phyloP scores from a whole-genome alignment of 306 rosid species.

The Notholithocarpus densiflorus region DNA sequence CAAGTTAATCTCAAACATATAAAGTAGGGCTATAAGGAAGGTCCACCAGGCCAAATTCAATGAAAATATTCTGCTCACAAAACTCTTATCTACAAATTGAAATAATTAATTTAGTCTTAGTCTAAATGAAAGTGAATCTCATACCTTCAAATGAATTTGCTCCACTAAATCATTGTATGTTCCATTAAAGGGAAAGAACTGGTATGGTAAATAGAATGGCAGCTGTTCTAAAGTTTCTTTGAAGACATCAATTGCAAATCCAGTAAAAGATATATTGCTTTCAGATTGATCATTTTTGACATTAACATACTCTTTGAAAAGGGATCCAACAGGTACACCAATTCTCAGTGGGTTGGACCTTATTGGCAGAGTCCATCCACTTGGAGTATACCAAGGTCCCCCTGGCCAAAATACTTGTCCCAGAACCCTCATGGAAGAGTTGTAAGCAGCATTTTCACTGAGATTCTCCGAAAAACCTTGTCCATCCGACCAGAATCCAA shows the following conservation, averaged over 20 bases:
- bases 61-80: too few relatives aligned
- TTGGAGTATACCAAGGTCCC: constrained; percentile 31
- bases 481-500: constrained; percentile 51
- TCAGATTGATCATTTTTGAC: constrained; percentile 7
- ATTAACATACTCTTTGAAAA: constrained; percentile 29
- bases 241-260: constrained; percentile 40
- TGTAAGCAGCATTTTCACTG: not conserved
- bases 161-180: constrained; percentile 38
- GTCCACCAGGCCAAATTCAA: too few relatives aligned
- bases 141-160: constrained; percentile 26
- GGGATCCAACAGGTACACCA: constrained; percentile 34
- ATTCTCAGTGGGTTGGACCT: constrained; percentile 18
- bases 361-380: constrained; percentile 31
- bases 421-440: constrained; percentile 29
- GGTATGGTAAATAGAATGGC: constrained; percentile 26
- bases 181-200: constrained; percentile 27
- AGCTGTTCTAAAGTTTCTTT: constrained; percentile 17
- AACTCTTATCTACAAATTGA: too few relatives aligned
- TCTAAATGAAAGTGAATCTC: not conserved
- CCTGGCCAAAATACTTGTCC: constrained; percentile 51
- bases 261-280: constrained; percentile 10
- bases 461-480: constrained; percentile 20
- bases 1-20: too few relatives aligned
- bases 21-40: too few relatives aligned
- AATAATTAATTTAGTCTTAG: too few relatives aligned